Evolutionary conservation across 1,139 yeast species (phyloP), one percentile per base, ranked within the genome.

Genomic region (Hansenula lynferdii): DNA sequence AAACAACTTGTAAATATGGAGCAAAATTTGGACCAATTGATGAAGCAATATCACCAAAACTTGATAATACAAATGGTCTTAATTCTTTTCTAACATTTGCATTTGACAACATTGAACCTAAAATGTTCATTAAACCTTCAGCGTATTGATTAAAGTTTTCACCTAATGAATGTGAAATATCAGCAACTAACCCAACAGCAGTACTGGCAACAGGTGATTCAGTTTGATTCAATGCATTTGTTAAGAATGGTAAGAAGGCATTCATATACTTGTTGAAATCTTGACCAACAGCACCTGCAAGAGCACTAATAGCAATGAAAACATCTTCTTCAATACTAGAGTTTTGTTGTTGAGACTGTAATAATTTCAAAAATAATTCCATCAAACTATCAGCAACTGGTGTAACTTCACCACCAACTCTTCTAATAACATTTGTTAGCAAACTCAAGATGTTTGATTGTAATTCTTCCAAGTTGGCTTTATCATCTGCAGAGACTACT

Each of bases 171-270:
- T 89, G 95, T n/a, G 95, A 77, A 51, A 92, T 82, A 63, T 92
- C 98, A n/a, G 97, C 97, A 43, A 92, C 90, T 42, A 94, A 74
- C 5, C 98, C 97, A 43, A 92, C 87, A 3, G 97, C 96, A 12
- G 96, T 85, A 47, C 75, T 76, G 52, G 95, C 81, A 18, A 89
- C 80, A 31, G 90, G 85, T 8, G 89, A 77, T 35, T 87, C 96
- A 10, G 85, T 79, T 61, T 87, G 90, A 53, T 78, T 76, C 48
- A 92, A 70, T 0, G 96, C 96, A 45, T 72, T 72, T 17, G 80
- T 77, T 59, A 92, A 71, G 59, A 71, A 89, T 39, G 97, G 97
- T 46, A 85, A 69, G 59, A 92, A 86, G 4, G 84, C 75, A 42
- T 76, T 81, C 80, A 90, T 78, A 60, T 87, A 92, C 53, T 77